Conservation (phyloP, 2,329 filamentous ascomycete genomes). For the Colletotrichum echinochloae region DNA sequence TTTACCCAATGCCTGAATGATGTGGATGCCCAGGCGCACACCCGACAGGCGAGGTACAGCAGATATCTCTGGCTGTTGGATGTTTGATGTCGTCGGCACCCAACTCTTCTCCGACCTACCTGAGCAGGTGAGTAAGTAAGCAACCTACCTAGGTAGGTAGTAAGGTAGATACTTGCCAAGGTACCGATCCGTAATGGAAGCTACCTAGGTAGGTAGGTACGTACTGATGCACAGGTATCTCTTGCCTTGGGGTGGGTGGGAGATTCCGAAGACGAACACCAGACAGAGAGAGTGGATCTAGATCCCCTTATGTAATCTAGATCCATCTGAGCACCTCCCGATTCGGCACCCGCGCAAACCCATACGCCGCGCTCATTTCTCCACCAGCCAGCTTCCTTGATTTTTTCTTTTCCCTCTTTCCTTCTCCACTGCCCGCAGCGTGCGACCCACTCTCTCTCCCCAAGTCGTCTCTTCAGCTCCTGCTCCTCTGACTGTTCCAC, state of each 20-base stretch:
- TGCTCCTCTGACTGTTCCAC: conserved; percentile 6
- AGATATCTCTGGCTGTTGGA: background rate
- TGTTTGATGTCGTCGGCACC: background rate
- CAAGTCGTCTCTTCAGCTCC: background rate
- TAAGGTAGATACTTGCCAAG: background rate
- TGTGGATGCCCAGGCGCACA: background rate
- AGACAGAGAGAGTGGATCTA: conserved; percentile 8
- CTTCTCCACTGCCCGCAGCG: background rate
- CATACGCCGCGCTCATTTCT: background rate
- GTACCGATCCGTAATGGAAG: too few relatives aligned
- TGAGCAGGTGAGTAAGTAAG: too few relatives aligned
- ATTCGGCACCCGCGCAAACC: conserved; percentile 11
- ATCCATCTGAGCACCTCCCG: conserved; percentile 24
- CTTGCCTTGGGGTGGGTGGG: conserved; percentile 11
- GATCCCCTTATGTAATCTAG: conserved; percentile 23
- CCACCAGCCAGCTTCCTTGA: conserved; percentile 16
- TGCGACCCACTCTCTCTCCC: background rate
- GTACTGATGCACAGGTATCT: conserved; percentile 6
- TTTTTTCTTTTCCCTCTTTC: conserved; percentile 4
- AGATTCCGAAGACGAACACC: conserved; percentile 22
- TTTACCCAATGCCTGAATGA: background rate
- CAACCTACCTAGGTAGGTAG: background rate
- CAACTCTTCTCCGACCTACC: background rate
- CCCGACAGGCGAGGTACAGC: background rate
- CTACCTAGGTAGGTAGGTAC: background rate